Percentiles rank a stretch among this genome's conserved stretches.
These are phyloP conservation scores for Chlamydomonas incerta DNA, from an alignment of 139 green algal species.

Conservation along the genomic window DNA sequence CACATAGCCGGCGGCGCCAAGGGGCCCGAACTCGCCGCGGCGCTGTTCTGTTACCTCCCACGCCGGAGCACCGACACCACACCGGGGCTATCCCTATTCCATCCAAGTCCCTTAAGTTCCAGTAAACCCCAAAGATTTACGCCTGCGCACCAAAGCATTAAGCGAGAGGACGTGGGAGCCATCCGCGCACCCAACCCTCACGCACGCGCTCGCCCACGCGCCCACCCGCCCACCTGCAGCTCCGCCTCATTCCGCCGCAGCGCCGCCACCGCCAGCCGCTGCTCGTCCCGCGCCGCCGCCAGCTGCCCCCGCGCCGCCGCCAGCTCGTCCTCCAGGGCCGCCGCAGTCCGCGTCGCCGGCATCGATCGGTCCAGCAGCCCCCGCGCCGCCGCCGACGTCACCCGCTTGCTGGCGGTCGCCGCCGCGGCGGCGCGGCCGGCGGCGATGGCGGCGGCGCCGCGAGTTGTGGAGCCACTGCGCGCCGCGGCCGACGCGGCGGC, in stretches of 20 bases:
- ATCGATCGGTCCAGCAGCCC: constrained; percentile 27
- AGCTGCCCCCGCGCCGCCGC: not conserved
- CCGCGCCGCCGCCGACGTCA: not conserved
- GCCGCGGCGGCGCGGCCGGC: not conserved
- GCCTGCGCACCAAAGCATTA: no score
- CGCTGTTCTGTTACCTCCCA: no score
- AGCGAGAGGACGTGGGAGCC: no score
- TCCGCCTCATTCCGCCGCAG: constrained; percentile 11
- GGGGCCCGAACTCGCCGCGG: no score
- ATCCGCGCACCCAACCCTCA: no score
- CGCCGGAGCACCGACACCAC: no score
- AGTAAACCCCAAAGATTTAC: no score
- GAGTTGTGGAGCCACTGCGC: not conserved
- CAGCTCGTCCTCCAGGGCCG: constrained; percentile 39
- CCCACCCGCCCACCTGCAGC: not conserved
- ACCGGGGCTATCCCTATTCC: no score
- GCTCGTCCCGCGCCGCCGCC: constrained; percentile 27
- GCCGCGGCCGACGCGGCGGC: not conserved
- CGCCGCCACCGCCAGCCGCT: constrained; percentile 6
- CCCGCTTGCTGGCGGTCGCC: not conserved
- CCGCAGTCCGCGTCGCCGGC: constrained; percentile 27
- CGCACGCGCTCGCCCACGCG: not conserved
- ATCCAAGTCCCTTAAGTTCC: no score
- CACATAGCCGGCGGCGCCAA: no score
- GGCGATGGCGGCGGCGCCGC: not conserved